Percentiles rank a stretch among this genome's conserved stretches.
phyloP scores from a whole-genome alignment of 2,329 filamentous ascomycete species.

The Fusarium oligoseptatum region DNA sequence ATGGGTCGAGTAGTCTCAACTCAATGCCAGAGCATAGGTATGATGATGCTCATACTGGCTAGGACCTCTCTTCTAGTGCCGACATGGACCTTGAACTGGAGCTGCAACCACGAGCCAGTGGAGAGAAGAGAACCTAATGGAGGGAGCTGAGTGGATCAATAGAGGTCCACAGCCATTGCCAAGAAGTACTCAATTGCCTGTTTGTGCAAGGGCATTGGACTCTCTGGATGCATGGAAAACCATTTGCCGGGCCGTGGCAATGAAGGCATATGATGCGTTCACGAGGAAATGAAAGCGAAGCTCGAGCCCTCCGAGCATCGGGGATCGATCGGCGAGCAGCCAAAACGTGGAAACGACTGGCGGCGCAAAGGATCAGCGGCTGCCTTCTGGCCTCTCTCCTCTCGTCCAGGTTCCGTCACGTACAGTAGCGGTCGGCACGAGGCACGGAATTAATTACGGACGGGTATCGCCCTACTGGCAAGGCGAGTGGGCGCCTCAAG shows the following conservation, averaged over 20 bases:
- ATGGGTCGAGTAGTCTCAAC: background rate
- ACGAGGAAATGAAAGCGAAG: background rate
- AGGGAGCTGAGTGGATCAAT: background rate
- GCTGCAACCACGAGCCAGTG: constrained; percentile 10
- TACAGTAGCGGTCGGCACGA: background rate
- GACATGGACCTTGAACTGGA: constrained; percentile 1
- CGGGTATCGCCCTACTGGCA: constrained; percentile 15
- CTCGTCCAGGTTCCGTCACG: background rate
- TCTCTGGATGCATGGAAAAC: background rate
- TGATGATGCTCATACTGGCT: constrained; percentile 3
- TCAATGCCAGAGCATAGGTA: background rate
- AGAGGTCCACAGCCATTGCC: background rate
- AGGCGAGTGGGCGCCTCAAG: background rate
- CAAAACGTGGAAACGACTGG: background rate
- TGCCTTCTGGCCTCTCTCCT: background rate
- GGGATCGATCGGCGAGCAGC: background rate
- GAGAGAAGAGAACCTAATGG: background rate
- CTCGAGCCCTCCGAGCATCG: background rate
- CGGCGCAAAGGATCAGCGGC: background rate
- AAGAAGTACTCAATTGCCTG: constrained; percentile 1
- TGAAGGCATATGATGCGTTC: background rate
- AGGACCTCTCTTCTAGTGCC: constrained; percentile 3
- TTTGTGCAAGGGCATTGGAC: background rate
- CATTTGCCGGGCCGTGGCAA: background rate
- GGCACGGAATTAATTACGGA: constrained; percentile 14